phyloP scores from a whole-genome alignment of 2,329 filamentous ascomycete genomes.

The Talaromyces amestolkiae region DNA sequence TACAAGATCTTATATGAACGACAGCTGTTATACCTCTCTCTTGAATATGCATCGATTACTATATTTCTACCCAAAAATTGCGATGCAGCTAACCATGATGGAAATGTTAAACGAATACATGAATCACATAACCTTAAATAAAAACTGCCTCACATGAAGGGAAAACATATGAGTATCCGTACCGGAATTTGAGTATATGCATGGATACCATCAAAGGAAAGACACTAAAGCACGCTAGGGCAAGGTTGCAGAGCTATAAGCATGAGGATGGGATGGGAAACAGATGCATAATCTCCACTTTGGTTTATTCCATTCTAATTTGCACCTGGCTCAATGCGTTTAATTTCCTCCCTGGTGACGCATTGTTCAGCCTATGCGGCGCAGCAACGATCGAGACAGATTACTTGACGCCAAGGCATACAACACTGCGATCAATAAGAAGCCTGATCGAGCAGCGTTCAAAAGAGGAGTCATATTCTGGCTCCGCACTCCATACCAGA shows the following conservation, averaged over 20 bases:
- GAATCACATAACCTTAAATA: background rate
- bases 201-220: background rate
- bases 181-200: background rate
- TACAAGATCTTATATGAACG: background rate
- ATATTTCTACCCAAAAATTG: background rate
- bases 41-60: background rate
- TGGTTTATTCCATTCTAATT: background rate
- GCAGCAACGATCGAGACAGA: background rate
- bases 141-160: background rate
- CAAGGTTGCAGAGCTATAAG: background rate
- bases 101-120: background rate
- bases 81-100: slow-evolving; percentile 2
- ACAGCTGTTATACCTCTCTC: background rate
- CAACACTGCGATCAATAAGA: background rate
- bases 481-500: background rate
- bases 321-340: background rate
- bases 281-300: background rate
- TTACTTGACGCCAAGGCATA: background rate
- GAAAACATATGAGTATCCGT: background rate
- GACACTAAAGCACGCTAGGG: background rate
- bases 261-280: background rate
- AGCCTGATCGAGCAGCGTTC: slow-evolving; percentile 1
- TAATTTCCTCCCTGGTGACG: background rate
- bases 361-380: background rate
- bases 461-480: background rate